Evolutionary conservation across 1,139 yeast genomes (phyloP).

Genomic region (Geotrichum citri-aurantii): DNA sequence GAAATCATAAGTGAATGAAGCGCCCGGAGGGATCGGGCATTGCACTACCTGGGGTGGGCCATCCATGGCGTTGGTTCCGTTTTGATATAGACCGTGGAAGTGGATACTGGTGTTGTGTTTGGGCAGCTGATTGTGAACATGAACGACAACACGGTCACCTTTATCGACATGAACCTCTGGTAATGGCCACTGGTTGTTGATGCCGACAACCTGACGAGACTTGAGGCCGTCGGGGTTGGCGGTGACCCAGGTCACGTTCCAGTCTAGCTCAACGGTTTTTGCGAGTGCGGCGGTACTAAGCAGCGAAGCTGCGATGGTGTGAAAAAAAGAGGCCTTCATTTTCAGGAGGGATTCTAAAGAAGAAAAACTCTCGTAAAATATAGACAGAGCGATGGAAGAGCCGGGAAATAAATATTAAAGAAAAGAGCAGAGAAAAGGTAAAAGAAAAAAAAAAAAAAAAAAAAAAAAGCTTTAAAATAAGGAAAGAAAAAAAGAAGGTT

Average conservation of each 20-base stretch:
- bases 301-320: conserved; percentile 3
- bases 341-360: not conserved
- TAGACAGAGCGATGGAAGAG: not conserved
- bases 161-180: conserved; percentile 66
- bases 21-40: conserved; percentile 79
- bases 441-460: not conserved
- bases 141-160: conserved; percentile 70
- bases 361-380: not conserved
- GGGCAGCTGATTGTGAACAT: conserved; percentile 61
- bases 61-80: conserved; percentile 68
- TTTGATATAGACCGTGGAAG: conserved; percentile 88
- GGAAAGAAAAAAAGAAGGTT: not conserved
- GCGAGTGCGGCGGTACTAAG: conserved; percentile 38
- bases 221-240: conserved; percentile 72
- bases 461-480: not conserved
- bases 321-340: not conserved
- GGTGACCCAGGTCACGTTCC: conserved; percentile 65
- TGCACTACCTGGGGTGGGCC: conserved; percentile 85
- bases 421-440: no score
- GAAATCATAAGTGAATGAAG: conserved; percentile 65
- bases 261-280: conserved; percentile 60
- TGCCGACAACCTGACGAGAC: conserved; percentile 65
- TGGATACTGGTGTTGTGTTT: conserved; percentile 69
- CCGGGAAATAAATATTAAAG: no score
- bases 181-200: conserved; percentile 81